Evolutionary conservation across 2,329 filamentous ascomycete genomes (phyloP), one percentile per base, ranked within the genome.

Genomic region (Ceratocystis cubensis): DNA sequence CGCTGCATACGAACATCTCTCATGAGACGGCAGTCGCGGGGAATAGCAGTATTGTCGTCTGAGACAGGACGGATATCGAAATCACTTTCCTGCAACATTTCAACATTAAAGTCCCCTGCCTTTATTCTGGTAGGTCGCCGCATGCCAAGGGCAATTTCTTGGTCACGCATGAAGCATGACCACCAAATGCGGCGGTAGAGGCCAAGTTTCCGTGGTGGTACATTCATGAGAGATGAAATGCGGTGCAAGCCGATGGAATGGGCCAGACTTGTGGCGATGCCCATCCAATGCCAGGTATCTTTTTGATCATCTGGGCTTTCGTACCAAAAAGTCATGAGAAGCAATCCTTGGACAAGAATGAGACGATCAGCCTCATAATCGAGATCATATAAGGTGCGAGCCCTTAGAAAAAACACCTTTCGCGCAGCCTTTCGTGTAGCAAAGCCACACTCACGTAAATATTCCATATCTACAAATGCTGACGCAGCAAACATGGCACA

Each of bases 221-320:
- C 90, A 71, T 84, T 86, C 7, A 89, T 91, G 67, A 86, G 88
- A 22, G 77, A 79, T 1, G 91, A 91, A 72, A 96, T 89, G 69
- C 92, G 88, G 75, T 97, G 91, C 20, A 96, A 81, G 5, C 93
- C 92, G 70, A 96, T 96, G 13, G 92, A 96, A 75, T 96, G 91
- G 64, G 91, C 92, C 61, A 96, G 80, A 13, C 92, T 96, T 68
- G 96, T 89, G 53, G 92, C 93, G 46, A 96, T 90, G 20, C 93
- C 93, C 89, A 96, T 96, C 93, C 92, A 96, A 74, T 96, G 92
- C 89, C 93, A 96, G 59, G 92, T 96, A 74, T 96, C 93, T 75
- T 96, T 96, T 74, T 96, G 91, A 74, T 96, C 93, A 76, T 96
- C 91, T 0, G 92, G 92, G 13, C 91, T 96, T 76, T 96, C 92